Evolutionary conservation across 768 basidiomycete genomes (phyloP).

Genomic region (Suillus weaverae): DNA sequence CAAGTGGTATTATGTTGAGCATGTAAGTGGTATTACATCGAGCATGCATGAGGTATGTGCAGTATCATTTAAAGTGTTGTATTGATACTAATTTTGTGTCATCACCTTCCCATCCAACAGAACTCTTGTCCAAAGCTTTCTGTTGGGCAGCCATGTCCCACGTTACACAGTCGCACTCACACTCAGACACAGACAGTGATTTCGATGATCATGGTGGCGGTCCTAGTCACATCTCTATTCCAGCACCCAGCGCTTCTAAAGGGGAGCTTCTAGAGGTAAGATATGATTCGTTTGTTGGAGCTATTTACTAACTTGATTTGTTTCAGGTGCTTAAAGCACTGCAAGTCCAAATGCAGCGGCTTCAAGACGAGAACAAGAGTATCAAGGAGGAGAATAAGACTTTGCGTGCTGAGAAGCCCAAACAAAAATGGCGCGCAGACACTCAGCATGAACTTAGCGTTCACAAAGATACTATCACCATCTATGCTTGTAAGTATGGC

Average conservation of each 20-base stretch:
- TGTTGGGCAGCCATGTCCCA: not conserved
- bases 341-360: not conserved
- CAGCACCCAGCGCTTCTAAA: not conserved
- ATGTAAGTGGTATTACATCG: too few relatives aligned
- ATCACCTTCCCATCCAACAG: too few relatives aligned
- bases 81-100: too few relatives aligned
- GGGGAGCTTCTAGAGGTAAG: not conserved
- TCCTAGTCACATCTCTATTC: not conserved
- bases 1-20: too few relatives aligned
- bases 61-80: too few relatives aligned
- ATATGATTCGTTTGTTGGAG: not conserved
- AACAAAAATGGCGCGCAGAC: too few relatives aligned
- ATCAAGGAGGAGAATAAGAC: slow-evolving; percentile 1
- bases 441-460: too few relatives aligned
- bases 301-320: not conserved
- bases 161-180: not conserved
- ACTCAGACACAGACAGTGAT: not conserved
- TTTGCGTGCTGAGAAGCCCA: too few relatives aligned
- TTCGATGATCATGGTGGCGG: not conserved
- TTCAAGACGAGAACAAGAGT: not conserved
- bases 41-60: too few relatives aligned
- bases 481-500: too few relatives aligned
- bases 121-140: too few relatives aligned
- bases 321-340: not conserved
- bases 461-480: too few relatives aligned